Percentiles rank a stretch among this genome's conserved stretches.
phyloP scores from a whole-genome alignment of 1,139 yeast genomes.

The Sugiyamaella paludigena region DNA sequence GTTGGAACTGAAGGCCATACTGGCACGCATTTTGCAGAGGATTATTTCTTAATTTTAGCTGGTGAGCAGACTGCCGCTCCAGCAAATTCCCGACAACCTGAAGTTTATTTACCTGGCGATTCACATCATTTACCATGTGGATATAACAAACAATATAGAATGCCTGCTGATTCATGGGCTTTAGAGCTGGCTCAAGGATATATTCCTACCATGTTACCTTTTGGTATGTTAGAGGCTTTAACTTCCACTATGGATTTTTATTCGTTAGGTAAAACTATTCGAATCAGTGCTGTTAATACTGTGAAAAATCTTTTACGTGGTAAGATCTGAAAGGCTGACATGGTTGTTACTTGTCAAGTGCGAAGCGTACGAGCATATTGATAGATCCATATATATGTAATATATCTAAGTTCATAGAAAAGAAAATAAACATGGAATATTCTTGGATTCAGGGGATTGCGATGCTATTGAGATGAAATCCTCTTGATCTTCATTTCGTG shows the following conservation, averaged over 20 bases:
- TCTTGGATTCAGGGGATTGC: no score
- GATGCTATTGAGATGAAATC: no score
- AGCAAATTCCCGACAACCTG: constrained; percentile 60
- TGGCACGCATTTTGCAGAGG: constrained; percentile 95
- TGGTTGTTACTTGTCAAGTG: no score
- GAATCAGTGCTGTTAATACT: constrained; percentile 79
- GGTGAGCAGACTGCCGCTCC: constrained; percentile 76
- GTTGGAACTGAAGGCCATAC: constrained; percentile 95
- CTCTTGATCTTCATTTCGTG: no score
- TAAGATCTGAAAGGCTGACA: constrained; percentile 52
- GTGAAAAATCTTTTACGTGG: constrained; percentile 60
- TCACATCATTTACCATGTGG: constrained; percentile 78
- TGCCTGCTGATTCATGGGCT: constrained; percentile 75
- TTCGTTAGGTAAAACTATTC: constrained; percentile 65
- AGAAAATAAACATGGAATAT: no score
- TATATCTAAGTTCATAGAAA: no score
- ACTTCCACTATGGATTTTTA: constrained; percentile 76
- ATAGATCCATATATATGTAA: no score
- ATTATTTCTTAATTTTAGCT: constrained; percentile 82
- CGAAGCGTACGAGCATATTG: no score
- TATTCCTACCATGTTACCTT: constrained; percentile 97
- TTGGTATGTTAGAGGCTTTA: constrained; percentile 80
- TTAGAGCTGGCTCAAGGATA: constrained; percentile 97
- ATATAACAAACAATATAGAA: constrained; percentile 72
- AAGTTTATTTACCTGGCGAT: constrained; percentile 67